A percentile compares a stretch with the other conserved stretches of the same genome.
These are phyloP conservation scores for Tulasnella sp. DNA, from an alignment of 768 basidiomycete genomes.

Conservation along the genomic window DNA sequence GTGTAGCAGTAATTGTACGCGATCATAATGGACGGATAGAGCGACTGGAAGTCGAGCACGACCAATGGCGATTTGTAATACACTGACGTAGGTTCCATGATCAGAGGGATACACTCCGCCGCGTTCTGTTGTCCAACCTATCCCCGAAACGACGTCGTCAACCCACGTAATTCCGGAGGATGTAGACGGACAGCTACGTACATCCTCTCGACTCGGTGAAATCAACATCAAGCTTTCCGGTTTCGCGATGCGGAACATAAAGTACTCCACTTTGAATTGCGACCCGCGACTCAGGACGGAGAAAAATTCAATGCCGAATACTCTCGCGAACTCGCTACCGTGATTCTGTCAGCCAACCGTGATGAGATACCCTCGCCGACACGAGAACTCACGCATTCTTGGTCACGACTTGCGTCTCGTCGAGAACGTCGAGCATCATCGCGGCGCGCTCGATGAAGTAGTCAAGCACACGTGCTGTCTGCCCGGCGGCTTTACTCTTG, in stretches of 20 bases:
- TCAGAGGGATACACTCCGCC: conserved; percentile 53
- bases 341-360: background rate
- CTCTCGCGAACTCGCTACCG: conserved; percentile 84
- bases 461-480: conserved; percentile 41
- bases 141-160: background rate
- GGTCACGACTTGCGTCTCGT: conserved; percentile 67
- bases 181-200: conserved; percentile 32
- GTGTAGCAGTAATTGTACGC: conserved; percentile 97
- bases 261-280: conserved; percentile 97
- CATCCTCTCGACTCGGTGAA: conserved; percentile 80
- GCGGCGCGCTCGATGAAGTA: conserved; percentile 55
- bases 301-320: conserved; percentile 94
- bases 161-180: background rate
- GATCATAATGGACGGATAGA: no score
- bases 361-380: no score
- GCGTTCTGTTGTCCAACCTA: conserved; percentile 95
- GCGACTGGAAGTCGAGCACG: no score
- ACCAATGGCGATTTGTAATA: conserved; percentile 86
- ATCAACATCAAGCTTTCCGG: conserved; percentile 86
- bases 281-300: conserved; percentile 91
- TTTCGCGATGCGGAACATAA: conserved; percentile 97
- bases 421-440: conserved; percentile 67
- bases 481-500: conserved; percentile 43
- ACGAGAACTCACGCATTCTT: conserved; percentile 66
- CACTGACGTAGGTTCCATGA: conserved; percentile 71